Base-by-base conservation (phyloP, 805 yeast species). In the Wickerhamomyces xylosicus region DNA sequence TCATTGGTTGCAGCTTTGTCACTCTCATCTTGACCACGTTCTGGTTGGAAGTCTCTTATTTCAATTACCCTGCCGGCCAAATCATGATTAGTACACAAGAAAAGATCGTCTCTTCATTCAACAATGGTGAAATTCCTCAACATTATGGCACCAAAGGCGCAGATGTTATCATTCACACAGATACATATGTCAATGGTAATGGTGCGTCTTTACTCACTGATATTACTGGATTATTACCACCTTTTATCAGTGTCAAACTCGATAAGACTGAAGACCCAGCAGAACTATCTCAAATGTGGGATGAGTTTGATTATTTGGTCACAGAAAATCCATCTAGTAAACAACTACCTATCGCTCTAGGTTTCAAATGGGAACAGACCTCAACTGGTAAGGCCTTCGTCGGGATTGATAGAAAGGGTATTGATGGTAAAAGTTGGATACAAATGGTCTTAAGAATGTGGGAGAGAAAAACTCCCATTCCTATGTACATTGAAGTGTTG, bases 21-120 rank as follows among this genome's bases (percentile, higher is more conserved):
- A 62, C 74, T 2, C 41, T 70, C 5, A 37, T 59, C 0, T 37
- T 66, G 3, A 72, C 89, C 0, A 33, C 70, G 1, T 52, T 67
- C 10, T 77, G 77, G 67, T 72, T 79, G 0, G 69, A 67, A 35
- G 66, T 77, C 4, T 85, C 95, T 1, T 68, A 81, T 37, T 63
- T 64, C 56, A 90, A 90, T 57, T 90, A 90, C 54, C 95, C 96
- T 3, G 97, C 97, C 11, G 97, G 96, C 0, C 67, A 60, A 1
- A 95, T 95, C 1, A 59, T 87, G 27, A 43, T 53, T 14, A 51
- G 52, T 18, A 67, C 83, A 41, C 82, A 85, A 49, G 48, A 63
- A 9, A 54, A 63, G 33, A 49, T 72, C 19, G 37, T 61, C 21
- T 35, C 16, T 28, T 13, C 13, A 28, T 13, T 8, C 15, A 15